phyloP scores from a whole-genome alignment of 345 rosid species.

The Eucalyptus grandis region DNA sequence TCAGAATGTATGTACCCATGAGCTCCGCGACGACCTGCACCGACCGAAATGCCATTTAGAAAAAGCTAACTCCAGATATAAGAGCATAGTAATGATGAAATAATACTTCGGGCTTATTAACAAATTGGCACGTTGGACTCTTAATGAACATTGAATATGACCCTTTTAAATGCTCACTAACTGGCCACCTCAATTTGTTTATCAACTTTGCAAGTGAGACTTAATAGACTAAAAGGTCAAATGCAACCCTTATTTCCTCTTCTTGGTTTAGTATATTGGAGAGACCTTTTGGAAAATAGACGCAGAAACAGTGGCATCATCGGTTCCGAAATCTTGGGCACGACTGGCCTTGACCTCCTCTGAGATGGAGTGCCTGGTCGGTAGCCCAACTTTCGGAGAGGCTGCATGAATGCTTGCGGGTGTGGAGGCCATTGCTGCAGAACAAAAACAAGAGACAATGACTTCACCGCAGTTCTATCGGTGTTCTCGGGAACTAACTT shows the following conservation, averaged over 20 bases:
- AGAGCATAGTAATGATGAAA: background rate
- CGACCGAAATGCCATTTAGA: background rate
- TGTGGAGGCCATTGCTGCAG: constrained; percentile 3
- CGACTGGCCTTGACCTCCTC: background rate
- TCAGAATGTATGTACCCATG: constrained; percentile 25
- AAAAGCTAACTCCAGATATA: background rate
- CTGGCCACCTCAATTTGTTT: background rate
- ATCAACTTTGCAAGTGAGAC: background rate
- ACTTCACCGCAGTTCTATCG: background rate
- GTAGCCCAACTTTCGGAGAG: background rate
- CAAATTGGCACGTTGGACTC: background rate
- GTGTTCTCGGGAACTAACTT: background rate
- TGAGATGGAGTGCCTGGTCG: background rate
- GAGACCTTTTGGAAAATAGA: constrained; percentile 14
- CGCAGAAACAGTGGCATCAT: background rate
- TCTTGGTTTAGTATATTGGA: background rate
- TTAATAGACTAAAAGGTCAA: background rate
- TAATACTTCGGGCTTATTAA: background rate
- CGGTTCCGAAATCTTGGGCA: background rate
- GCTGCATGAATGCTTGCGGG: background rate
- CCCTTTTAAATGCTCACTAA: background rate
- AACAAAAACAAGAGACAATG: background rate
- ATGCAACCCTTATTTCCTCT: background rate
- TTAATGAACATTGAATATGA: background rate
- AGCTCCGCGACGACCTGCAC: constrained; percentile 32